These are phyloP conservation scores for Suillus subluteus DNA, from an alignment of 768 basidiomycete species.

Conservation along the genomic window DNA sequence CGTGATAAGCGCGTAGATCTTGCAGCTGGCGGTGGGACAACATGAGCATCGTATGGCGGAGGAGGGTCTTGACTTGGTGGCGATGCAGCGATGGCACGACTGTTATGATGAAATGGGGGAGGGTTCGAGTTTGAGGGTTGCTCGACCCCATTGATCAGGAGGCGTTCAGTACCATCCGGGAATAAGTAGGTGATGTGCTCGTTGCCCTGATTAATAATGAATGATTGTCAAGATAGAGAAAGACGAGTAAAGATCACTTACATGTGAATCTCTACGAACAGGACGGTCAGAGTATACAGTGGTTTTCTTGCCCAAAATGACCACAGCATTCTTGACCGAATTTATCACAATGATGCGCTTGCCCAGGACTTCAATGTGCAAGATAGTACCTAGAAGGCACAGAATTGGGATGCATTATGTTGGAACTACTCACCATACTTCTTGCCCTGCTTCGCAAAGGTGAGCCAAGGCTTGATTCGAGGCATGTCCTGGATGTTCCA, in stretches of 20 bases:
- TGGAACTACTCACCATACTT: too few relatives aligned
- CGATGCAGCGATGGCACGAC: not conserved
- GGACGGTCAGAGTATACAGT: not conserved
- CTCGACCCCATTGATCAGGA: constrained; percentile 70
- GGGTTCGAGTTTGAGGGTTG: constrained; percentile 30
- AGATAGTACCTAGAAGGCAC: too few relatives aligned
- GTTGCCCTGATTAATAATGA: constrained; percentile 58
- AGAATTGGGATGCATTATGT: too few relatives aligned
- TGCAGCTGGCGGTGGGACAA: not conserved
- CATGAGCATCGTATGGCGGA: constrained; percentile 23
- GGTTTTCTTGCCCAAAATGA: too few relatives aligned
- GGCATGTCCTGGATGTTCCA: too few relatives aligned
- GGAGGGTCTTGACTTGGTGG: constrained; percentile 16
- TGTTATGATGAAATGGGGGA: constrained; percentile 16
- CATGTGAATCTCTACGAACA: constrained; percentile 60
- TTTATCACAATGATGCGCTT: too few relatives aligned
- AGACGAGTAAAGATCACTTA: constrained; percentile 37
- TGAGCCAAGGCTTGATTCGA: too few relatives aligned
- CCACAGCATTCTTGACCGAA: too few relatives aligned
- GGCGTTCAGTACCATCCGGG: constrained; percentile 67
- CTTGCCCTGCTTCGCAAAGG: too few relatives aligned
- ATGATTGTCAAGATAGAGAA: constrained; percentile 12
- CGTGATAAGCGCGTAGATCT: not conserved
- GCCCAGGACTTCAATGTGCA: too few relatives aligned
- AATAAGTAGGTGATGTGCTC: constrained; percentile 69